Base-by-base conservation (phyloP, 2,329 filamentous ascomycete species). In the Didymella lethalis region DNA sequence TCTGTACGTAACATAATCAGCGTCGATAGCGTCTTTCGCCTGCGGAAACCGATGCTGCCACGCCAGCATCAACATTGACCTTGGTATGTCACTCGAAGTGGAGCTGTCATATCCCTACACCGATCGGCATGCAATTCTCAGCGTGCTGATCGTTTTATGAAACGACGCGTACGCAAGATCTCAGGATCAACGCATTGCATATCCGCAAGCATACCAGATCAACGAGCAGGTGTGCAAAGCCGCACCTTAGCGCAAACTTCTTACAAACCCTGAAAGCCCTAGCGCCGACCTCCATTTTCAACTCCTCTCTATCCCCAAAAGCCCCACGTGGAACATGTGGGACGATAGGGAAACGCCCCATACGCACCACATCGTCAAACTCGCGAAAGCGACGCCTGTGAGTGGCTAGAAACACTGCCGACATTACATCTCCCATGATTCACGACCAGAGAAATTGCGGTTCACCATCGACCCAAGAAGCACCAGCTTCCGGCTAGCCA, bases 311-410 rank as follows among this genome's bases (percentile, higher is more conserved):
- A 26, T 38, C 50, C 46, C 23, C 20, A 18, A 49, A 11, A 29
- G 46, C 38, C 46, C 38, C 45, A 55, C 49, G 45, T 55, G 53
- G 53, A 44, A 29, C 54, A 52, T 52, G 54, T 57, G 48, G 56
- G 46, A 58, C 56, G 32, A 28, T 40, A 20, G 45, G 23, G 31
- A 16, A 34, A 16, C 36, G 25, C 45, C 45, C 51, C 32, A 49
- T 31, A 16, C 40, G 55, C 45, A 48, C 55, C 49, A 54, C 56
- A 58, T 54, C 45, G 40, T 54, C 45, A 50, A 49, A 54, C 49
- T 38, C 7, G 36, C 38, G 49, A 38, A 38, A 16, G 47, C 25
- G 28, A 34, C 55, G 40, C 14, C 43, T 18, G 14, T 14, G 11
- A 32, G 45, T 31, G 49, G 38, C 18, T 45, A 4, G 31, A 12